Percentiles rank a stretch among this genome's conserved stretches.
phyloP scores from a whole-genome alignment of 345 rosid species.

The Aurinia saxatilis region DNA sequence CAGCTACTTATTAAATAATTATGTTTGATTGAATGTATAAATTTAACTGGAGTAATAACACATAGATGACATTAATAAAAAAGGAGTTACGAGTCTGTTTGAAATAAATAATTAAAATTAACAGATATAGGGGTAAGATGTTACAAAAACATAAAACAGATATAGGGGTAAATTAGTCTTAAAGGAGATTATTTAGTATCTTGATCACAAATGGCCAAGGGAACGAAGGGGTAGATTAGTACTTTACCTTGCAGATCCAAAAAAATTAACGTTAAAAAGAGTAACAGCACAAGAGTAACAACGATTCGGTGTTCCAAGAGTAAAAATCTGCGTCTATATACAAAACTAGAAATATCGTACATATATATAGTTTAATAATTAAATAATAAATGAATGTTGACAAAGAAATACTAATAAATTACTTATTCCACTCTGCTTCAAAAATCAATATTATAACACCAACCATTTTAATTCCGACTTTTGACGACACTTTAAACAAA shows the following conservation, averaged over 20 bases:
- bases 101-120: too few relatives aligned
- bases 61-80: too few relatives aligned
- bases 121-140: too few relatives aligned
- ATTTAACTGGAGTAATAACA: too few relatives aligned
- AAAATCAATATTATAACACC: slow-evolving; percentile 7
- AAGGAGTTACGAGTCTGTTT: too few relatives aligned
- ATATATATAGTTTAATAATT: background rate
- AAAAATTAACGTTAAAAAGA: background rate
- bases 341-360: background rate
- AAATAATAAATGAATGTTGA: background rate
- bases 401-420: slow-evolving; percentile 7
- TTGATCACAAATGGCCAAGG: background rate
- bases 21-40: too few relatives aligned
- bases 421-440: slow-evolving; percentile 8
- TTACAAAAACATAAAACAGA: too few relatives aligned
- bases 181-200: background rate
- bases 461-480: slow-evolving; percentile 24
- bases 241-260: background rate
- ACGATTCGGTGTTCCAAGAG: slow-evolving; percentile 2
- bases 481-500: slow-evolving; percentile 15
- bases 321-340: background rate
- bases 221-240: background rate
- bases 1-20: too few relatives aligned
- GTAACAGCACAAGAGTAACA: background rate
- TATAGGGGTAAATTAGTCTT: background rate